phyloP scores from a whole-genome alignment of 768 basidiomycete genomes.

The Auricularia auricula-judae region DNA sequence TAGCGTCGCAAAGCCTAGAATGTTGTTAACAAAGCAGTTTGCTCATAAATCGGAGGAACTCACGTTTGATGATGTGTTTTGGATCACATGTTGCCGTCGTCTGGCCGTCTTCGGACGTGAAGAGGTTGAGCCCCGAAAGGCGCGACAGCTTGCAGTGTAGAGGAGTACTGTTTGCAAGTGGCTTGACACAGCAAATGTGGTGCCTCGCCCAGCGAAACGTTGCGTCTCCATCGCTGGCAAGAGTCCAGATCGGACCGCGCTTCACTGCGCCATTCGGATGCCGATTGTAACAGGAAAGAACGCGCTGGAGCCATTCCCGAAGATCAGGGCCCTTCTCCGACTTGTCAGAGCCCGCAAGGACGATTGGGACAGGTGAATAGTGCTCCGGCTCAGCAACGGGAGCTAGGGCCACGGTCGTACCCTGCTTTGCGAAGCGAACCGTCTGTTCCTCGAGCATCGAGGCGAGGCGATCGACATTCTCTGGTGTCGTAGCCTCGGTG shows the following conservation, averaged over 20 bases:
- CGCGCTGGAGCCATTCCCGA: background rate
- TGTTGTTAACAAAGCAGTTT: background rate
- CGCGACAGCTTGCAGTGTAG: background rate
- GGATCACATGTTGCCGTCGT: background rate
- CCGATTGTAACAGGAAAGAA: background rate
- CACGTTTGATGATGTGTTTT: background rate
- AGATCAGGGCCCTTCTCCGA: background rate
- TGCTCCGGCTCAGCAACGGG: background rate
- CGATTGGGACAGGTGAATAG: background rate
- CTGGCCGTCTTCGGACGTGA: background rate
- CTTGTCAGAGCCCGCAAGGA: background rate
- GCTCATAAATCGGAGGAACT: background rate
- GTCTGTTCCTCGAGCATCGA: background rate
- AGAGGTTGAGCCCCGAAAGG: background rate
- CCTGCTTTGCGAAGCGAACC: background rate
- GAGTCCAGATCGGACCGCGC: background rate
- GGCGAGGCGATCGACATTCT: background rate
- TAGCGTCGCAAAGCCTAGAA: background rate
- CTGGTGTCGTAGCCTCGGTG: background rate
- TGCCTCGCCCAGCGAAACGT: background rate
- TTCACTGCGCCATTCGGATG: background rate
- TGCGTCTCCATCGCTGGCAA: background rate
- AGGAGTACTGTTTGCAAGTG: background rate
- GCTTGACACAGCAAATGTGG: background rate
- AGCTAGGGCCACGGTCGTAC: background rate